Conservation (phyloP, 2,329 filamentous ascomycete genomes). For the Coniochaeta hoffmannii region DNA sequence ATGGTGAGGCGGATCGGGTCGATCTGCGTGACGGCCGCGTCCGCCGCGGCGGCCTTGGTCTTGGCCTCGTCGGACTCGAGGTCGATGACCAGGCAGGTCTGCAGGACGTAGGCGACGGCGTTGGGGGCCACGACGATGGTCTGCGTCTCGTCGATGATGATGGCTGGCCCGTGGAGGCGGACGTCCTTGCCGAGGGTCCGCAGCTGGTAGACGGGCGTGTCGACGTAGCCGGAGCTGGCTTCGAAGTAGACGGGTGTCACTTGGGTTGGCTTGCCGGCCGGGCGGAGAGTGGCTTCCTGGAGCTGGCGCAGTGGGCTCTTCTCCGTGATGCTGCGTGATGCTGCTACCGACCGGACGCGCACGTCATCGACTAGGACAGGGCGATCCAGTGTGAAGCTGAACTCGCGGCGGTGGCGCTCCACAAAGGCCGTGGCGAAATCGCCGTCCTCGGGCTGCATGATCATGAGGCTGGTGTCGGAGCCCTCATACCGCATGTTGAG, state of each 20-base stretch:
- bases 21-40: conserved; percentile 29
- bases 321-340: conserved; percentile 54
- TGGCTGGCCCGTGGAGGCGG: conserved; percentile 55
- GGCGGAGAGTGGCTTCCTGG: conserved; percentile 44
- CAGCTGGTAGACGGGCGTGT: conserved; percentile 61
- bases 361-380: conserved; percentile 69
- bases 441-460: conserved; percentile 39
- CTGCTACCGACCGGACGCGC: conserved; percentile 61
- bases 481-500: conserved; percentile 36
- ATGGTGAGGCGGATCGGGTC: conserved; percentile 64
- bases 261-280: conserved; percentile 41
- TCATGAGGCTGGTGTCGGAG: conserved; percentile 32
- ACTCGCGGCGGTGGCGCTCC: conserved; percentile 63
- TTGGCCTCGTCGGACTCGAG: conserved; percentile 39
- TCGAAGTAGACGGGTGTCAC: conserved; percentile 58
- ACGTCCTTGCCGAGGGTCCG: conserved; percentile 54
- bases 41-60: background rate
- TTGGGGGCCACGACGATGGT: conserved; percentile 63
- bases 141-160: conserved; percentile 60
- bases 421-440: conserved; percentile 61
- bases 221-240: conserved; percentile 13
- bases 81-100: conserved; percentile 66
- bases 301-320: conserved; percentile 62
- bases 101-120: conserved; percentile 54
- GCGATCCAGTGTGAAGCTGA: conserved; percentile 61